Conservation (phyloP, 345 rosid species). For the Linum lewisii region DNA sequence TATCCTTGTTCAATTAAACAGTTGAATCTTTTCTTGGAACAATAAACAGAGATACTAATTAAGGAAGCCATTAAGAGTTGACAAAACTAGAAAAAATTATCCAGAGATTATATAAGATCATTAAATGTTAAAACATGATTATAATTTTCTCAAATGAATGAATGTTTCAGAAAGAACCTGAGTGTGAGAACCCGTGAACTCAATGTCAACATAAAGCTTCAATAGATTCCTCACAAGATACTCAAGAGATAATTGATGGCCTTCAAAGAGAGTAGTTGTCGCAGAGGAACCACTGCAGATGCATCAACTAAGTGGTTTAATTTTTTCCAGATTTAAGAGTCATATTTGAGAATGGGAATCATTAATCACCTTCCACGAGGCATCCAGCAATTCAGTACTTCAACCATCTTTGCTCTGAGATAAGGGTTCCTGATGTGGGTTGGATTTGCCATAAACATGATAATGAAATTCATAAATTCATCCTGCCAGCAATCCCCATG, state of each 20-base stretch:
- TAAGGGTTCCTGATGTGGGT: slow-evolving; percentile 79
- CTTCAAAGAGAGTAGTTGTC: slow-evolving; percentile 77
- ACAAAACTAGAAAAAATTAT: too few relatives aligned
- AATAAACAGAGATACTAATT: not conserved
- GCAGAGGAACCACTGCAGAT: slow-evolving; percentile 72
- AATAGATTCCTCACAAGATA: slow-evolving; percentile 95
- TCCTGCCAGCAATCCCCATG: slow-evolving; percentile 45
- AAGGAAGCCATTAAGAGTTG: not conserved
- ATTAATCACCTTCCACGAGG: slow-evolving; percentile 67
- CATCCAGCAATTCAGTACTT: slow-evolving; percentile 98
- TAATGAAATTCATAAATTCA: slow-evolving; percentile 95
- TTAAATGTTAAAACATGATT: too few relatives aligned
- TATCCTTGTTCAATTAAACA: too few relatives aligned
- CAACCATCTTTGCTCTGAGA: slow-evolving; percentile 99
- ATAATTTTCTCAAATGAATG: not conserved
- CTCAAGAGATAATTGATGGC: slow-evolving; percentile 82
- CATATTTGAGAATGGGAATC: not conserved
- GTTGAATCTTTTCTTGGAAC: too few relatives aligned
- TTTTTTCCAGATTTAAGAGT: slow-evolving; percentile 4
- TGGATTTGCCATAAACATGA: slow-evolving; percentile 97
- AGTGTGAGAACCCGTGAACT: slow-evolving; percentile 97
- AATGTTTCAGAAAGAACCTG: slow-evolving; percentile 55
- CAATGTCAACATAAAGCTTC: slow-evolving; percentile 98
- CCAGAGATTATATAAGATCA: too few relatives aligned
- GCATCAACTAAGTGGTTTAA: slow-evolving; percentile 11